Base-by-base conservation (phyloP, 2,329 filamentous ascomycete species). In the Boeremia lycopersici region DNA sequence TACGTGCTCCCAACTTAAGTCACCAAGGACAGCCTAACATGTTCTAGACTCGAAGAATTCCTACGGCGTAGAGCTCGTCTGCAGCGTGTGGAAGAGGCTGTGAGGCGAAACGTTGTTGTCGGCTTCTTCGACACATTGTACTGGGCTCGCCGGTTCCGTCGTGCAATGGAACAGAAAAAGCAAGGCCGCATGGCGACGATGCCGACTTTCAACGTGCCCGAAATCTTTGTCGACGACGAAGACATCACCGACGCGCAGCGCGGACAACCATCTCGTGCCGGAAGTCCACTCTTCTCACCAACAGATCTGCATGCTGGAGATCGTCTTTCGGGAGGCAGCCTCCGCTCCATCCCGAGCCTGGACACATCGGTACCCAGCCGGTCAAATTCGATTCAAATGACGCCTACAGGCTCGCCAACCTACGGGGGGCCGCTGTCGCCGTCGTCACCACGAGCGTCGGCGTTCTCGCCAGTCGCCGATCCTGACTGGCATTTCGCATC, bases 71-170 rank as follows among this genome's bases (percentile, higher is more conserved):
- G 93, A 58, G 91, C 93, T 29, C 86, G 93, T 48, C 82, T 99
- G 42, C 93, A 98, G 73, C 89, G 93, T 57, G 93, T 99, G 1
- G 91, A 99, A 67, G 93, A 99, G 75, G 91, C 95, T 63, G 91
- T 98, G 38, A 89, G 91, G 53, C 87, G 96, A 53, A 90, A 93
- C 60, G 87, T 93, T 26, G 95, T 99, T 9, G 84, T 95, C 38
- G 92, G 93, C 35, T 99, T 99, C 79, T 98, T 99, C 75, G 90
- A 98, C 72, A 98, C 93, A 12, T 76, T 95, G 78, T 93, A 93
- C 77, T 96, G 91, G 87, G 86, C 89, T 35, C 87, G 93, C 39
- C 84, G 85, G 63, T 97, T 97, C 81, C 88, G 90, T 64, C 86
- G 86, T 48, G 84, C 87, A 53, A 81, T 91, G 72, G 87, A 92